Evolutionary conservation across 441 rosid species (phyloP), one percentile per base, ranked within the genome.

Genomic region (Populus hybrid): DNA sequence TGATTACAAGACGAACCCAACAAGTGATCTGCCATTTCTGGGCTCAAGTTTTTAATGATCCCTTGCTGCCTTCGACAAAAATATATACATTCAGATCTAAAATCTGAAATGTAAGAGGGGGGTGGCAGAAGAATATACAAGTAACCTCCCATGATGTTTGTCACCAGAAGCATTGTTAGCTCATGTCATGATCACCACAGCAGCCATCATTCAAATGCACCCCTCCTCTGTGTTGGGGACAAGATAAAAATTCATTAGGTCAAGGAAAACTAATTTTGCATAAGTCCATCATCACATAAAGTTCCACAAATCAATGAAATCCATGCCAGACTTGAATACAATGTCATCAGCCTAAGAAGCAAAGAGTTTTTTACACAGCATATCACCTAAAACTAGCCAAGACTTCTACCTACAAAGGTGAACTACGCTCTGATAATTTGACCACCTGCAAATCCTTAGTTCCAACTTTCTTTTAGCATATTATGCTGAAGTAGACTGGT

Each of bases 171-270:
- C 20, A 73, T 72, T 76, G 75, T 78, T 80, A 72, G 67, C 69
- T 71, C 73, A 83, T 30, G 82, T 71, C 74, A 69, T 77, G 50
- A 75, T 82, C 81, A 80, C 76, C 70, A 38, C 21, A 75, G 77
- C 28, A 42, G 34, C 73, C 83, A 75, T 88, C 85, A 85, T 76
- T 85, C 83, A 75, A 75, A 81, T 72, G 69, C 81, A 82, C 88
- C 93, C 82, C 75, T 82, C 79, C 83, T 78, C 98, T 91, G 90
- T 83, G 84, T 73, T 79, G 68, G 21, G 67, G 46, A 75, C 71
- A 74, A 79, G 79, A 75, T 53, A 71, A 21, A 71, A 70, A 50
- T 61, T 50, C 72, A 66, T 80, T 75, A 82, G 76, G 21, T 26
- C 72, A 71, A 26, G 75, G n/a, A 71, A 71, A 71, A 68, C 34